A percentile compares a stretch with the other conserved stretches of the same genome.
These are phyloP conservation scores for Myriosclerotinia duriaeana DNA, from an alignment of 2,329 filamentous ascomycete species.

Conservation along the genomic window DNA sequence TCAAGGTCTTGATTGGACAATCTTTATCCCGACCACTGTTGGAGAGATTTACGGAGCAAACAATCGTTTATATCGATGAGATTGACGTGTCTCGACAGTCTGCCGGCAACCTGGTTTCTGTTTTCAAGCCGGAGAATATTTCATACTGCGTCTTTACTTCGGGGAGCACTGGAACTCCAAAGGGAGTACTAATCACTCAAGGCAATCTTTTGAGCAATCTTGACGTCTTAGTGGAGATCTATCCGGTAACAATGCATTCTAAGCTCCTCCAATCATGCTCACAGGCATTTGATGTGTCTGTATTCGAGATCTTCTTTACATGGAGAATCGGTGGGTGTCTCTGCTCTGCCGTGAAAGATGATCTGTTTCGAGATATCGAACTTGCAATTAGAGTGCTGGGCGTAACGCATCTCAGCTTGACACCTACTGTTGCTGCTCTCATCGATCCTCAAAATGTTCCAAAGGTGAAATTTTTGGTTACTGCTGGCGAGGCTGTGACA, in stretches of 20 bases:
- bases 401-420: slow-evolving; percentile 81
- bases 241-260: slow-evolving; percentile 52
- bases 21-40: slow-evolving; percentile 37
- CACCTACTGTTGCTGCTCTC: slow-evolving; percentile 80
- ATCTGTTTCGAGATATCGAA: slow-evolving; percentile 72
- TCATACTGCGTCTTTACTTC: slow-evolving; percentile 83
- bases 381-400: slow-evolving; percentile 59
- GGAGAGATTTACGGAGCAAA: slow-evolving; percentile 27
- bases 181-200: slow-evolving; percentile 77
- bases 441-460: slow-evolving; percentile 68
- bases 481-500: slow-evolving; percentile 78
- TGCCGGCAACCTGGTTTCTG: slow-evolving; percentile 28
- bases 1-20: slow-evolving; percentile 48
- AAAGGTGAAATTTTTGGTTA: slow-evolving; percentile 71
- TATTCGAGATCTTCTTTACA: slow-evolving; percentile 87
- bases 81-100: slow-evolving; percentile 30
- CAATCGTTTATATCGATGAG: slow-evolving; percentile 39
- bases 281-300: slow-evolving; percentile 82
- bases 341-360: slow-evolving; percentile 72
- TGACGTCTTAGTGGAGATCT: slow-evolving; percentile 62
- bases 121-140: slow-evolving; percentile 40
- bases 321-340: slow-evolving; percentile 78
- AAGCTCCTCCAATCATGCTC: slow-evolving; percentile 81
- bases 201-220: slow-evolving; percentile 75
- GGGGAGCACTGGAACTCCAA: slow-evolving; percentile 74